These are phyloP conservation scores for Cutaneotrichosporon cutaneum DNA, from an alignment of 1,284 basidiomycete genomes.

Conservation along the genomic window DNA sequence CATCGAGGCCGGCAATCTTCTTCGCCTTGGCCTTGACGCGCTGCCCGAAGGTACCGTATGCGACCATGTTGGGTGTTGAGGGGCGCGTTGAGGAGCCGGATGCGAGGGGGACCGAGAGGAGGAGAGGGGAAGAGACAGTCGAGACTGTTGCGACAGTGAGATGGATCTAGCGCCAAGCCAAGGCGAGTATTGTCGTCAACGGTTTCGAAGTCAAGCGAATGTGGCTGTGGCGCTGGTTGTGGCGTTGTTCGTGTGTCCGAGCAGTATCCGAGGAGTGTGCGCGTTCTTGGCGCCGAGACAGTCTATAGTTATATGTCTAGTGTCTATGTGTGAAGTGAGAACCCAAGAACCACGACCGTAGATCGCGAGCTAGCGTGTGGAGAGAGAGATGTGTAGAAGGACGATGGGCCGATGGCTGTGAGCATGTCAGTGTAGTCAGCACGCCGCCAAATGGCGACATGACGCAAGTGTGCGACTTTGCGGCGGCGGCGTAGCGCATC, in stretches of 20 bases:
- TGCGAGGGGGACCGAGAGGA: background rate
- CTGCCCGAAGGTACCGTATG: slow-evolving; percentile 3
- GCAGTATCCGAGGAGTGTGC: background rate
- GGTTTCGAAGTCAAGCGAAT: background rate
- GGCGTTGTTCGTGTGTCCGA: background rate
- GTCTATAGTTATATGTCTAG: slow-evolving; percentile 10
- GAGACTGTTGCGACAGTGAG: background rate
- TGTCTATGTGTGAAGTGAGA: background rate
- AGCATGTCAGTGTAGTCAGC: slow-evolving; percentile 3
- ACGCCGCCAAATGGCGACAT: slow-evolving; percentile 8
- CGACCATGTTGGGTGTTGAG: background rate
- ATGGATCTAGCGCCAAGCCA: background rate
- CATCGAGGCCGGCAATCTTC: slow-evolving; percentile 40
- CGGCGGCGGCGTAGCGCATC: background rate
- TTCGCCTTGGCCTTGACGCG: slow-evolving; percentile 26
- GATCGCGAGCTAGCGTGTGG: background rate
- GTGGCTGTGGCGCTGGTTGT: too few species aligned
- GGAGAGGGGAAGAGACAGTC: background rate
- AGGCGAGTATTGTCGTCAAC: slow-evolving; percentile 4
- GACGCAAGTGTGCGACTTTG: slow-evolving; percentile 8
- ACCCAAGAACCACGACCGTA: background rate
- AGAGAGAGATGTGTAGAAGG: background rate
- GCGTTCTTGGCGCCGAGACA: background rate
- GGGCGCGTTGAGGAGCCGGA: background rate
- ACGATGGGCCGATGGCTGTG: background rate